phyloP scores from a whole-genome alignment of 148 eudicot species.

The Diospyros lotus region DNA sequence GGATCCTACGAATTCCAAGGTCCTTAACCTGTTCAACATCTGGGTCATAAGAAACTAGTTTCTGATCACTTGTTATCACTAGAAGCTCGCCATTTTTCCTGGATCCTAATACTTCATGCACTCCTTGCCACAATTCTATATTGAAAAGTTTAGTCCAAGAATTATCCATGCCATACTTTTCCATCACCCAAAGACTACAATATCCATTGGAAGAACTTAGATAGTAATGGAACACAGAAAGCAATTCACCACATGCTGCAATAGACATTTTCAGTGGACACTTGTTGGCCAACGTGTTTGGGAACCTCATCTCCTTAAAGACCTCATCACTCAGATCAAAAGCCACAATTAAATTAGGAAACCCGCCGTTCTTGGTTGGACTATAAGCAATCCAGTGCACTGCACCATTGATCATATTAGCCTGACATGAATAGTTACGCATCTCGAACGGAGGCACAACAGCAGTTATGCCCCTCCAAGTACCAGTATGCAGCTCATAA shows the following conservation, averaged over 20 bases:
- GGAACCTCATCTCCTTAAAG: neutral
- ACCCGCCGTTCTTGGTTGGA: neutral
- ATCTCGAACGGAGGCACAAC: neutral
- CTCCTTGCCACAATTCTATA: neutral
- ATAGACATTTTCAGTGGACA: neutral
- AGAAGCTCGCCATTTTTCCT: neutral
- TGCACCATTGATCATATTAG: neutral
- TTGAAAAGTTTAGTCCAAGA: neutral
- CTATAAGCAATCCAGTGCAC: neutral
- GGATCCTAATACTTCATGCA: neutral
- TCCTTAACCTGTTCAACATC: neutral
- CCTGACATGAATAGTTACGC: neutral
- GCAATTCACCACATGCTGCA: neutral
- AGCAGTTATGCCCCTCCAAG: neutral
- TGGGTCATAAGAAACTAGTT: neutral
- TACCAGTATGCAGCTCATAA: neutral
- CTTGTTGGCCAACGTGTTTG: neutral
- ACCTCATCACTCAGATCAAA: neutral
- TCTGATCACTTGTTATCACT: neutral
- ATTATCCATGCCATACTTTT: neutral
- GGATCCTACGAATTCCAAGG: neutral
- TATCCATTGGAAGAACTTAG: neutral
- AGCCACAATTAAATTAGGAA: no score
- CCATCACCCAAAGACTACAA: neutral
- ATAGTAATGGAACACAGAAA: neutral